phyloP scores from a whole-genome alignment of 2,329 filamentous ascomycete species.

The Trichoderma sp. region DNA sequence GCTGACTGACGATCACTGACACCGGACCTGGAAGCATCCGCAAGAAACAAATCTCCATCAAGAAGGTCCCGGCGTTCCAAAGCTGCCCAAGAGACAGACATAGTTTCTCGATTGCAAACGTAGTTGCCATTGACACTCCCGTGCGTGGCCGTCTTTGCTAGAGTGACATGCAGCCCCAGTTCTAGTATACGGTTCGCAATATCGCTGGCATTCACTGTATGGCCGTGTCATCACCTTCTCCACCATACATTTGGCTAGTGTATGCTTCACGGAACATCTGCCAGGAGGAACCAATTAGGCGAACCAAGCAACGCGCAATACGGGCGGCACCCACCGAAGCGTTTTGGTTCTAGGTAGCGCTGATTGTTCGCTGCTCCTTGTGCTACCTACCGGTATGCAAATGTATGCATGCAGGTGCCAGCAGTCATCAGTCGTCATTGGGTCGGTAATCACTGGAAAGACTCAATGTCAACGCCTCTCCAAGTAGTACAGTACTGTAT shows the following conservation, averaged over 20 bases:
- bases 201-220: background rate
- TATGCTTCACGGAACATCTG: background rate
- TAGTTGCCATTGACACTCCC: background rate
- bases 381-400: no score
- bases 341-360: background rate
- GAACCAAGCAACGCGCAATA: background rate
- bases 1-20: background rate
- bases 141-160: background rate
- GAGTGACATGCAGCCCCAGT: background rate
- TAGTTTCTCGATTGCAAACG: background rate
- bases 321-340: background rate
- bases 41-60: background rate
- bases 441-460: background rate
- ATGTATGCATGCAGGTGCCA: background rate
- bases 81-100: background rate
- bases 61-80: background rate
- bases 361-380: background rate
- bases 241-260: background rate
- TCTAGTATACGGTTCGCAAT: background rate
- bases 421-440: background rate
- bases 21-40: background rate
- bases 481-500: no score
- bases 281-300: background rate
- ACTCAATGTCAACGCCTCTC: background rate
- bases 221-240: background rate